Evolutionary conservation across 169 alveolate genomes (phyloP), one percentile per base, ranked within the genome.

Genomic region (Theileria annulata): DNA sequence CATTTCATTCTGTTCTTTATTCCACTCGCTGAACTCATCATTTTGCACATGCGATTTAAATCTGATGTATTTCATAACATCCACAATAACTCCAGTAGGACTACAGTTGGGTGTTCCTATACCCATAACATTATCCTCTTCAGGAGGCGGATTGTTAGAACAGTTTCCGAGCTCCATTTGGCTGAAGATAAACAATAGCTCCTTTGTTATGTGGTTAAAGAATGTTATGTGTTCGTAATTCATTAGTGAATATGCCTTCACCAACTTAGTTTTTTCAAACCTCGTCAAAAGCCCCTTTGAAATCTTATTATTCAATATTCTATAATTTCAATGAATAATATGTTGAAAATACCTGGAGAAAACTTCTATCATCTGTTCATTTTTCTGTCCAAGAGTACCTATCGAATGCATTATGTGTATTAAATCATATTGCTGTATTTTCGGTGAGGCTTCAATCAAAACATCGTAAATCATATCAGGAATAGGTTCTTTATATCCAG

Each of bases 171-270:
- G 33, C n/a, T 82, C 89, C 75, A 67, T 72, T 21, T 69, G 68
- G 10, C 78, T 74, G 23, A 84, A 77, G 0, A 76, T 76, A 5
- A 66, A 19, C 23, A 67, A 60, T 0, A 84, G 80, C 49, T 84
- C 90, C 37, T 77, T 77, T 13, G 87, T 63, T 0, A 84, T 63
- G 23, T 84, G 86, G 21, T 31, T 73, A 54, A 77, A 77, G 62
- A 84, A 84, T 9, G 90, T 84, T 25, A 84, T 84, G 73, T 84
- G 90, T 71, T 77, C 87, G 42, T 77, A 72, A 27, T 77, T 71
- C 23, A 84, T 33, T 62, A 76, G 19, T 3, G 87, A 80, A 63
- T 84, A 84, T n/a, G 87, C 82, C 23, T 77, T 33, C 23, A 75
- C 80, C 31, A 84, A 59, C 79, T 84, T 76, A 27, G 87, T 74